Evolutionary conservation across 805 yeast genomes (phyloP), one percentile per base, ranked within the genome.

Genomic region (Kuraishia borneana): DNA sequence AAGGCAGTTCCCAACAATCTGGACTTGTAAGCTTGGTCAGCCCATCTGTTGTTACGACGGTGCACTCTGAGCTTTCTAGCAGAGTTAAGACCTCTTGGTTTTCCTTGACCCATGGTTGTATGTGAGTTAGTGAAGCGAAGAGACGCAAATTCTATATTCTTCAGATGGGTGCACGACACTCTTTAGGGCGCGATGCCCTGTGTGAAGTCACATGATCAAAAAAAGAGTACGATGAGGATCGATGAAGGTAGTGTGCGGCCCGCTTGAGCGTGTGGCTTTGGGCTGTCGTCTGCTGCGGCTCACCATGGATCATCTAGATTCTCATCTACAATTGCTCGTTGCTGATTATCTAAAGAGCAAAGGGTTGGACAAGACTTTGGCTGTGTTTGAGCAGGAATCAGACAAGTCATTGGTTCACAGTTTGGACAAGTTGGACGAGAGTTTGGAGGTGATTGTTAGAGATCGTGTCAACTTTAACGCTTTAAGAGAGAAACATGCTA

Each of bases 1-100:
- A 82, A 92, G 58, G 96, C 96, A 57, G 99, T 92, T 59, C 98
- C 99, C 66, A 92, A 79, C 65, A 92, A 83, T 81, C 98, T 88
- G 71, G 95, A 74, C 82, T 94, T 94, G 78, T 87, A 94, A 60
- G 85, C 71, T 68, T 81, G 80, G 70, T 92, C 98, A 58, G 99
- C 96, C 99, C 99, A 92, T 77, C 96, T 92, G 87, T 92, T 92
- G 83, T 88, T 88, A 73, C 97, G 89, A 73, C 99, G 88, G 88
- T 84, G 94, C 70, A 81, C 87, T 82, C 98, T 88, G 73, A 92
- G 83, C 80, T 92, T 92, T 83, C 99, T 85, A 65, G 99, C 99
- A 67, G 98, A 82, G 85, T 92, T 89, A 70, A 92, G 76, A 69
- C 99, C 99, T 84, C 98, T 85, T 81, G 98, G 98, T 76, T 88